Evolutionary conservation across 257 asterid genomes (phyloP).

Genomic region (Penstemon eatonii): DNA sequence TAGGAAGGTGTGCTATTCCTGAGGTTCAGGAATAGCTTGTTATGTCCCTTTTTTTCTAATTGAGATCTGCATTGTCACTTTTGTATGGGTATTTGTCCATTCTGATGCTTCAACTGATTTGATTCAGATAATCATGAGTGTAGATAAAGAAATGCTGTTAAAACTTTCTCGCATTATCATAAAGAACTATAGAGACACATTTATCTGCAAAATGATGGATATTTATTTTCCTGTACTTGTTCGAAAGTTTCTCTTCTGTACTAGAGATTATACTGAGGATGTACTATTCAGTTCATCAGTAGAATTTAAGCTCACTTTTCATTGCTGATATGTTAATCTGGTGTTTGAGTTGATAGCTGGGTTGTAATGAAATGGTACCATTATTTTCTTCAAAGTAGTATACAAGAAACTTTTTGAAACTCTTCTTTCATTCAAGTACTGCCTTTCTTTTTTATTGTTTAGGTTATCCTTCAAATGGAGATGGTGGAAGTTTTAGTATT

Average conservation of each 20-base stretch:
- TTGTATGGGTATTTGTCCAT: not conserved
- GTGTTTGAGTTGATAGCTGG: constrained; percentile 21
- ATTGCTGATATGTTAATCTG: constrained; percentile 19
- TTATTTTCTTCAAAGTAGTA: not conserved
- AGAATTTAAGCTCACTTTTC: constrained; percentile 7
- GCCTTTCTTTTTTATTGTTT: not conserved
- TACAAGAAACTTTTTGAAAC: constrained; percentile 14
- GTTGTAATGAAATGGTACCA: constrained; percentile 8
- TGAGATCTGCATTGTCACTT: constrained; percentile 6
- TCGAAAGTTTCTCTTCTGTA: constrained; percentile 16
- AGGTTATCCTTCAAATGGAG: constrained; percentile 3
- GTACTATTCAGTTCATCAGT: constrained; percentile 15
- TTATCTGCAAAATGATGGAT: constrained; percentile 1
- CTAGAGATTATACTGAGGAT: constrained; percentile 11
- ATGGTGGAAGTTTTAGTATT: constrained; percentile 9
- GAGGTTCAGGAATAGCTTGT: constrained; percentile 19
- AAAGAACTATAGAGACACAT: constrained; percentile 5
- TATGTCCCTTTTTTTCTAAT: not conserved
- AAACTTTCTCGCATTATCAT: not conserved
- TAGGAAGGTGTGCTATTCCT: not conserved
- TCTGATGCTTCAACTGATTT: constrained; percentile 11
- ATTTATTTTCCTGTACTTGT: constrained; percentile 4
- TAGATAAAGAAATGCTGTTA: not conserved
- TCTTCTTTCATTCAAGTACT: constrained; percentile 16
- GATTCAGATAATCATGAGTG: constrained; percentile 15